Base-by-base conservation (phyloP, 345 rosid genomes). In the Cardiospermum halicacabum region DNA sequence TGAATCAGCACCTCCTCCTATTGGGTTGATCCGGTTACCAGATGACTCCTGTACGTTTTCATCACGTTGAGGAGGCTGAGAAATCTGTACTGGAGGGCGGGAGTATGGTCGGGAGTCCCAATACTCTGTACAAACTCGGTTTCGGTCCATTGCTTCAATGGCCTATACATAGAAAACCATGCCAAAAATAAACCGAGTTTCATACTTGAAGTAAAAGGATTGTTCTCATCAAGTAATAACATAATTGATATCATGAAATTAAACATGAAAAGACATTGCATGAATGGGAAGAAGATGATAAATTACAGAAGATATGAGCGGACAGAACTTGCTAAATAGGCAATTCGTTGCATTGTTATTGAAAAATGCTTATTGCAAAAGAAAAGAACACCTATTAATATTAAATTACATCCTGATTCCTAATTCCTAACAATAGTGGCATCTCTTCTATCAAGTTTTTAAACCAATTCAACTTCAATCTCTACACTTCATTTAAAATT, bases 51-150 rank as follows among this genome's bases (percentile, higher is more conserved):
- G 69, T 43, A 63, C 37, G 66, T 48, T 39, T 19, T 59, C 68
- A 28, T 67, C 64, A 60, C 15, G 75, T 50, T 74, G 83, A 62
- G 78, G 58, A 67, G 77, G 79, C 60, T 74, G 88, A 42, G 81
- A 81, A 49, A 84, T 81, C 69, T 88, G 96, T 63, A 84, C 82
- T 67, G 75, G 93, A 45, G 86, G 93, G 60, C 96, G 81, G 7
- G 96, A 92, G 56, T 84, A 92, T 30, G 96, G 99, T 69, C 99
- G 83, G n/a, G 88, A 85, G 45, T 86, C 92, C 99, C 99, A 95
- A 64, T 95, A 95, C 42, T 86, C 96, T 26, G 71, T 78, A 77
- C 99, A 95, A 62, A 91, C 87, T 69, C 99, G 81, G 74, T 78
- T 78, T 45, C 70, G 65, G 45, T 95, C 99, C 87, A 87, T 60